A percentile compares a stretch with the other conserved stretches of the same genome.
Evolutionary conservation across 306 rosid species (phyloP).

Genomic region (Purshia tridentata): DNA sequence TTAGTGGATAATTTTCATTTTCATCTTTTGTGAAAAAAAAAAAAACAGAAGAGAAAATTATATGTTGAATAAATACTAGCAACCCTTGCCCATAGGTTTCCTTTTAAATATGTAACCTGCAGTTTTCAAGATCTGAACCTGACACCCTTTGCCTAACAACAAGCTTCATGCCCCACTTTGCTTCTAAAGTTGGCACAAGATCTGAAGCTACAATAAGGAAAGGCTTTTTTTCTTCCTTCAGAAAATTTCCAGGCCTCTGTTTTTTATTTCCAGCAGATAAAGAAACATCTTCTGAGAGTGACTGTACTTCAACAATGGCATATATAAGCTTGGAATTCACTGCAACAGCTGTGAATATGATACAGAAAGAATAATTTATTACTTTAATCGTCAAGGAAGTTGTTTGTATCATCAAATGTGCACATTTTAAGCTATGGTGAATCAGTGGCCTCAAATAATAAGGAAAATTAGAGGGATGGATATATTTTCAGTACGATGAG

Average conservation of each 20-base stretch:
- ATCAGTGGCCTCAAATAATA: background rate
- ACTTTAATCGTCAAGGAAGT: slow-evolving; percentile 9
- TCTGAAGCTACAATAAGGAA: slow-evolving; percentile 85
- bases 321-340: slow-evolving; percentile 89
- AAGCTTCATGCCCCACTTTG: slow-evolving; percentile 84
- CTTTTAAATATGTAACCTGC: slow-evolving; percentile 54
- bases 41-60: background rate
- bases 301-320: slow-evolving; percentile 76
- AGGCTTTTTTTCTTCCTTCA: slow-evolving; percentile 70
- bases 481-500: slow-evolving; percentile 7
- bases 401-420: background rate
- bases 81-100: slow-evolving; percentile 21
- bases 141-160: slow-evolving; percentile 50
- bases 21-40: slow-evolving; percentile 2
- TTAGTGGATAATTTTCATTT: slow-evolving; percentile 17
- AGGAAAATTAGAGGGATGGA: background rate
- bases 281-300: slow-evolving; percentile 44
- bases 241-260: slow-evolving; percentile 58
- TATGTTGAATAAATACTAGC: slow-evolving; percentile 13
- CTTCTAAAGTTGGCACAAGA: slow-evolving; percentile 82
- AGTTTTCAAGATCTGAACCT: slow-evolving; percentile 90
- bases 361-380: slow-evolving; percentile 8
- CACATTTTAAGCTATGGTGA: background rate
- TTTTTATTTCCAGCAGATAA: slow-evolving; percentile 55
- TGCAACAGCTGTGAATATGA: slow-evolving; percentile 75